Percentiles rank a stretch among this genome's conserved stretches.
phyloP scores from a whole-genome alignment of 75 land plant species.

The Selaginella tamariscina region DNA sequence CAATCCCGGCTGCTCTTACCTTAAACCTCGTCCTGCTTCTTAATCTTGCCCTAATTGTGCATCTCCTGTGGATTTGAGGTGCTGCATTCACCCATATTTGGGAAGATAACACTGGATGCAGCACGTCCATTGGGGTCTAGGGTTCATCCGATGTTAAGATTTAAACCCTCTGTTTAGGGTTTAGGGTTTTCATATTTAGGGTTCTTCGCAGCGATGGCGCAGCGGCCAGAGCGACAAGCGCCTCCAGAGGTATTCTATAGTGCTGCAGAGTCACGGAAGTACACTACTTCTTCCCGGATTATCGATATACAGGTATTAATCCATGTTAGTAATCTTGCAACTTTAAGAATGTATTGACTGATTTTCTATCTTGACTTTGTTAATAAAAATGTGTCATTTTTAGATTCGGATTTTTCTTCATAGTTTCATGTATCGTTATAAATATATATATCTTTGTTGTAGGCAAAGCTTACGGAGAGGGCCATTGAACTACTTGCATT shows the following conservation, averaged over 20 bases:
- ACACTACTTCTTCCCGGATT: slow-evolving; percentile 93
- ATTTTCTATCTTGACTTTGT: slow-evolving; percentile 3
- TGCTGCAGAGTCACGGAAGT: slow-evolving; percentile 79
- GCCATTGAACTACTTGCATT: slow-evolving; percentile 81
- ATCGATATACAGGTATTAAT: slow-evolving; percentile 73
- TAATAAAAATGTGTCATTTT: background rate
- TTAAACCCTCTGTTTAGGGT: background rate
- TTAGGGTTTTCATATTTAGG: no score
- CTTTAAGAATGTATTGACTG: no score
- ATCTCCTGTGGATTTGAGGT: no score
- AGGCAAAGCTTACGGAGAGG: slow-evolving; percentile 76
- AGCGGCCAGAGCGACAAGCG: slow-evolving; percentile 72
- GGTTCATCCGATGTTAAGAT: background rate
- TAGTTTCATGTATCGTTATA: background rate
- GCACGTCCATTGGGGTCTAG: background rate
- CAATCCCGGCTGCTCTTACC: no score
- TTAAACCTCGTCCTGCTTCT: no score
- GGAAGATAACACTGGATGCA: background rate
- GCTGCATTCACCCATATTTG: no score
- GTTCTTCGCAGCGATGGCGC: slow-evolving; percentile 33
- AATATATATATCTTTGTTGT: slow-evolving; percentile 2
- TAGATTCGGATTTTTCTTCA: background rate
- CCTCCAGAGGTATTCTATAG: slow-evolving; percentile 97
- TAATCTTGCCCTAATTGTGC: no score
- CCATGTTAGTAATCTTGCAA: background rate